These are phyloP conservation scores for Pseudoperonospora humuli DNA, from an alignment of 352 stramenopile species.

Conservation along the genomic window DNA sequence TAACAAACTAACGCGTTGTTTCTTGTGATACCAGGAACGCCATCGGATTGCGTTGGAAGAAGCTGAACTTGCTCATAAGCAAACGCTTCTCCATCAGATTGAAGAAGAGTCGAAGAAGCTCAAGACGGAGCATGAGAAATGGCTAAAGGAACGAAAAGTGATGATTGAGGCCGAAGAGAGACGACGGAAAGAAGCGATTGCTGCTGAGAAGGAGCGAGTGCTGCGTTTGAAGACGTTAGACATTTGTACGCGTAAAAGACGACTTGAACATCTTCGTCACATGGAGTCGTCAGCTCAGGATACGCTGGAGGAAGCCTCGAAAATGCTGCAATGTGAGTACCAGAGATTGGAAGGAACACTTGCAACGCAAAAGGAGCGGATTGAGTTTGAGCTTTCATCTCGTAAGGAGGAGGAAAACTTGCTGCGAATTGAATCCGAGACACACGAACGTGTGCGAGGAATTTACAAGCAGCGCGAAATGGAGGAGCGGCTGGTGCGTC, in stretches of 20 bases:
- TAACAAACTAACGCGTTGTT: not conserved
- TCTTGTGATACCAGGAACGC: slow-evolving; percentile 42
- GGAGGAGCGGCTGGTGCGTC: slow-evolving; percentile 52
- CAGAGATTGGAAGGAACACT: slow-evolving; percentile 45
- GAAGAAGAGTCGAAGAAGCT: slow-evolving; percentile 44
- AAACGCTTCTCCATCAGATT: slow-evolving; percentile 48
- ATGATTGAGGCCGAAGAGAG: slow-evolving; percentile 58
- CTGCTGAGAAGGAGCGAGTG: slow-evolving; percentile 55
- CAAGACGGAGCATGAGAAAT: slow-evolving; percentile 53
- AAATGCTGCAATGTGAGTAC: slow-evolving; percentile 57
- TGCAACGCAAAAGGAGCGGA: slow-evolving; percentile 47
- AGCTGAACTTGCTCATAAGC: slow-evolving; percentile 54
- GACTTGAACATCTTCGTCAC: slow-evolving; percentile 46
- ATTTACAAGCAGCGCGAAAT: slow-evolving; percentile 58
- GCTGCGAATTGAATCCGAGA: slow-evolving; percentile 61
- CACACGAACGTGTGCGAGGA: slow-evolving; percentile 45
- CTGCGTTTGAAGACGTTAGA: slow-evolving; percentile 64
- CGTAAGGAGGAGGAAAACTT: slow-evolving; percentile 73
- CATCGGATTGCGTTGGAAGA: slow-evolving; percentile 78
- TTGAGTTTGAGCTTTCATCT: slow-evolving; percentile 61
- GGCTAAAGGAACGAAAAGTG: slow-evolving; percentile 51
- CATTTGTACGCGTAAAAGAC: slow-evolving; percentile 53
- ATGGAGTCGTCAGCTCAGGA: slow-evolving; percentile 58
- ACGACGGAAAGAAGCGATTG: slow-evolving; percentile 45
- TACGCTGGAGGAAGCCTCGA: slow-evolving; percentile 52